Base-by-base conservation (phyloP, 2,329 filamentous ascomycete species). In the Botrytis hyacinthi region DNA sequence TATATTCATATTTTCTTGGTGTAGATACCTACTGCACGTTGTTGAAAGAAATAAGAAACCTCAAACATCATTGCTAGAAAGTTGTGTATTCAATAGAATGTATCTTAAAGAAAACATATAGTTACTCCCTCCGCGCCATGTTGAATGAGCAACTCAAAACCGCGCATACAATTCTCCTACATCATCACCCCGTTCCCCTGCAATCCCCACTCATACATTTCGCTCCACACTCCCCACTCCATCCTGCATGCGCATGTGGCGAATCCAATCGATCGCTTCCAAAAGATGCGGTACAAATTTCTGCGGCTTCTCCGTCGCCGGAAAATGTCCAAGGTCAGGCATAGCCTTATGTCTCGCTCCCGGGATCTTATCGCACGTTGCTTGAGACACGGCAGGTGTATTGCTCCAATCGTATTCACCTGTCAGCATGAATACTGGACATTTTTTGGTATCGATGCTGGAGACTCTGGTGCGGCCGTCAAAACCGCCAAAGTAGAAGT, bases 401-500 rank as follows among this genome's bases (percentile, higher is more conserved):
- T 73, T 74, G 14, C 68, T 73, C 73, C 75, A 77, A 71, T 77
- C 75, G 61, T 75, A 77, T 46, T 77, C 75, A 69, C 85, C 85
- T 0, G 84, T 86, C 46, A 87, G 80, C 83, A 86, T 86, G 78
- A 83, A 86, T 2, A 86, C 84, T 3, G 85, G 85, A 73, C 85
- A 87, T 73, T 81, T 82, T 75, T 84, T 83, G 4, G 83, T 85
- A 75, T 87, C 82, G 77, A 87, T 86, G 12, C 78, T 79, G 0
- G 80, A 78, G 51, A 86, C 81, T 71, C 84, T 82, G 20, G 81
- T 79, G 40, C 85, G 83, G 16, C 84, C 85, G 76, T 87, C 85
- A 80, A 83, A 87, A 65, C 85, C 84, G 69, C 84, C 84, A 70
- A 86, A 86, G 80, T 85, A 86, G 78, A 86, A 86, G 77, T 86